A percentile compares a stretch with the other conserved stretches of the same genome.
Conservation (phyloP, 352 stramenopile species). For the Pythium monospermum region DNA sequence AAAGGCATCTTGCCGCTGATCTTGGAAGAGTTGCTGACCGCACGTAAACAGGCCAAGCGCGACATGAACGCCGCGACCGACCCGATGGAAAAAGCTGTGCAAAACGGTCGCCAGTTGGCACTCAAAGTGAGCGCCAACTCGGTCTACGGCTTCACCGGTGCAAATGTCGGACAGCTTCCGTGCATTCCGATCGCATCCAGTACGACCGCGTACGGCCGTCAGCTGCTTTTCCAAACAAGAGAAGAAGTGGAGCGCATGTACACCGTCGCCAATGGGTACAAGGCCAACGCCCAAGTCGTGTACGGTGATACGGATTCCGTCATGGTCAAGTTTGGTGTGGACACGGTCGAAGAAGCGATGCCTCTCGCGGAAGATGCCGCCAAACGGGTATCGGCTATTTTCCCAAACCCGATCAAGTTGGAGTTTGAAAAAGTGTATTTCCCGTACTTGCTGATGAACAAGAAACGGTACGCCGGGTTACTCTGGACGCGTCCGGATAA, state of each 20-base stretch:
- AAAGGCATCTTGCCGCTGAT: constrained; percentile 99
- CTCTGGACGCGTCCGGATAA: constrained; percentile 91
- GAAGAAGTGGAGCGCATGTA: constrained; percentile 96
- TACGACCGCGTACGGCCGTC: constrained; percentile 97
- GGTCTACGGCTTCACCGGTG: constrained; percentile 99
- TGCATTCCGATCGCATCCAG: constrained; percentile 98
- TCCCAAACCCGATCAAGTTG: constrained; percentile 96
- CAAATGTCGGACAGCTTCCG: constrained; percentile 96
- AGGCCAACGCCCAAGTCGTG: constrained; percentile 95
- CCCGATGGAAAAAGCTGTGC: constrained; percentile 98
- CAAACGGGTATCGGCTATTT: constrained; percentile 94
- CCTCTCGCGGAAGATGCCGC: constrained; percentile 96
- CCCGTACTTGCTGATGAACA: constrained; percentile 99
- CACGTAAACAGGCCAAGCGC: constrained; percentile 97
- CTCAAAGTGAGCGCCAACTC: constrained; percentile 99
- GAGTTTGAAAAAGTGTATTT: constrained; percentile 99
- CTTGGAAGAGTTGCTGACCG: constrained; percentile 95
- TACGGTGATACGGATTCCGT: constrained; percentile 99
- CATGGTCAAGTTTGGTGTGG: constrained; percentile 99
- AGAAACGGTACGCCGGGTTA: constrained; percentile 93
- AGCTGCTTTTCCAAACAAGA: constrained; percentile 96
- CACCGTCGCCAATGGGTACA: constrained; percentile 91
- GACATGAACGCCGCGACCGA: constrained; percentile 99
- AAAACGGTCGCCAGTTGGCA: constrained; percentile 97
- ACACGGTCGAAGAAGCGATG: constrained; percentile 96